Base-by-base conservation (phyloP, 352 stramenopile genomes). In the Phytophthora pini region DNA sequence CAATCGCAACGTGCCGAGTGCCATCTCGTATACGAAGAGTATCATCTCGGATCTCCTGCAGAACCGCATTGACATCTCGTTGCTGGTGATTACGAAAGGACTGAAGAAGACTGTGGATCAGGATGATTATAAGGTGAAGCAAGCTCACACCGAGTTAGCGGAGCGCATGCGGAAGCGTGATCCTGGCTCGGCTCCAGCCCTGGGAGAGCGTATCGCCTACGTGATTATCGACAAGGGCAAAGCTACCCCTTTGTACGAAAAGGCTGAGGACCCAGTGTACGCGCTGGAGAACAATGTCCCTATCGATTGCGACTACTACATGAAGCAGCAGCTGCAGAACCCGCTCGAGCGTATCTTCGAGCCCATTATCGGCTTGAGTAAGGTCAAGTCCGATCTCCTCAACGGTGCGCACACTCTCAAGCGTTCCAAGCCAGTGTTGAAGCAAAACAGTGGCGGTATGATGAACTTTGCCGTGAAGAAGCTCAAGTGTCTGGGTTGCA, bases 1-100 rank as follows among this genome's bases (percentile, higher is more conserved):
- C 40, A 93, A 99, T 26, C 87, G 95, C 20, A 88, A 99, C 67
- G 97, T 99, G 15, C 71, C 95, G 8, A 94, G 90, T 17, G 98
- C 98, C 4, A 98, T 99, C 56, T 70, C 87, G 48, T 99, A 99
- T 78, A 98, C 98, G 31, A 99, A 99, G 71, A 89, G 84, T 22
- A 93, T 98, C 55, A 99, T 99, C 65, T 89, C 94, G 8, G 95
- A 99, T 75, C 76, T 99, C 22, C 74, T 99, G n/a, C 97, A 99
- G 80, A 99, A 99, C 77, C 99, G 99, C 57, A 97, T 99, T 71
- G 98, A 99, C 77, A 99, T 99, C 53, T 99, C 94, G n/a, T 82
- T 98, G 39, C 79, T 99, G 31, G 98, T 99, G 31, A 99, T 99
- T 74, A 99, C 98, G 2, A 99, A 99, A 72, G 97, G 95, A 39